Evolutionary conservation across 768 basidiomycete genomes (phyloP).

Genomic region (Termitomyces sp.): DNA sequence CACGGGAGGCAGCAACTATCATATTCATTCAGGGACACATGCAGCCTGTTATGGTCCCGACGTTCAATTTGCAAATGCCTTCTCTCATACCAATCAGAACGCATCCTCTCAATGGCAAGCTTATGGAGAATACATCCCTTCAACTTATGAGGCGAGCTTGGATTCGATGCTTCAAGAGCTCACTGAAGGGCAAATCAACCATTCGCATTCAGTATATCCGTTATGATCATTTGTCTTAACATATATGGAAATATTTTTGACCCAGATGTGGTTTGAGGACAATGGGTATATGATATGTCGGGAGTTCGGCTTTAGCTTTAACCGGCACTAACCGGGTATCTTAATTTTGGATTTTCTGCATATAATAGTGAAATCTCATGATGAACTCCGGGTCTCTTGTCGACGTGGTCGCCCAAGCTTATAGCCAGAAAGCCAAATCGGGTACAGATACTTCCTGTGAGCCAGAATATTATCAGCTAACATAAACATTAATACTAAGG

Average conservation of each 20-base stretch:
- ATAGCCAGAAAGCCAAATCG: constrained; percentile 3
- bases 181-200: neutral
- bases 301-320: neutral
- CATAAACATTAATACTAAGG: neutral
- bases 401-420: constrained; percentile 3
- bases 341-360: neutral
- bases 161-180: neutral
- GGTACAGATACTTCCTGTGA: constrained; percentile 13
- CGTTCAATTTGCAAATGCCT: neutral
- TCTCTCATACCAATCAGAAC: neutral
- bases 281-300: no score
- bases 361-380: neutral
- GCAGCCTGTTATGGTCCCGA: neutral
- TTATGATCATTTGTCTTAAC: neutral
- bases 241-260: neutral
- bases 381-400: neutral
- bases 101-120: neutral
- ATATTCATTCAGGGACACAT: neutral
- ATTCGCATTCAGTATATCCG: neutral
- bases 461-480: neutral
- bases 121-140: neutral
- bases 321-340: neutral
- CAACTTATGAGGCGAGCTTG: neutral
- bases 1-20: neutral
- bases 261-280: neutral